A percentile compares a stretch with the other conserved stretches of the same genome.
Evolutionary conservation across 164 flowering plant species (phyloP).

Genomic region (Brasenia schreberi): DNA sequence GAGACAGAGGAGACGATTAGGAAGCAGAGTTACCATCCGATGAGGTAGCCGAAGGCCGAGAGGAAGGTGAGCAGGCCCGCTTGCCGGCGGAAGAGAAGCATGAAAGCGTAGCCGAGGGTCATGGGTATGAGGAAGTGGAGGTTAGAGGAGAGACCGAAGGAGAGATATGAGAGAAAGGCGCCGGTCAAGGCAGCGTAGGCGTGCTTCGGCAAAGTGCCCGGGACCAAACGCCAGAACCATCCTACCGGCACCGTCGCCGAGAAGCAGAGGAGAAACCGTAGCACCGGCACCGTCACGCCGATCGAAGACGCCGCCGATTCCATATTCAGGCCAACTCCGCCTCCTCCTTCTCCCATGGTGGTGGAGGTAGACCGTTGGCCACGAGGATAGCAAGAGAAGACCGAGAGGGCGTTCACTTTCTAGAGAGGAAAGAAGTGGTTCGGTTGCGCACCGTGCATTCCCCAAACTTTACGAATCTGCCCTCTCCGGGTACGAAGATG

Average conservation of each 20-base stretch:
- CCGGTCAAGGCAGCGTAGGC: slow-evolving; percentile 57
- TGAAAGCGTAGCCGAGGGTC: slow-evolving; percentile 62
- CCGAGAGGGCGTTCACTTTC: too few relatives aligned
- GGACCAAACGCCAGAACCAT: slow-evolving; percentile 55
- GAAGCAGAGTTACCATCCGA: slow-evolving; percentile 56
- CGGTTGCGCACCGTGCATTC: too few relatives aligned
- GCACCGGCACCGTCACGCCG: slow-evolving; percentile 68
- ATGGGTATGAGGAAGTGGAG: slow-evolving; percentile 88
- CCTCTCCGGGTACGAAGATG: too few relatives aligned
- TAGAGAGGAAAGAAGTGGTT: too few relatives aligned
- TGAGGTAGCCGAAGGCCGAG: slow-evolving; percentile 74
- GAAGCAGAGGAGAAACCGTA: slow-evolving; percentile 80
- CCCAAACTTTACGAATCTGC: too few relatives aligned
- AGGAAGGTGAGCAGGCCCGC: slow-evolving; percentile 81
- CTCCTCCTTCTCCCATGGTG: background rate
- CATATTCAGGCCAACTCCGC: slow-evolving; percentile 20
- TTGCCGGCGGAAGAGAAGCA: slow-evolving; percentile 47
- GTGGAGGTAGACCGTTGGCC: background rate
- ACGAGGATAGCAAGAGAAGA: too few relatives aligned
- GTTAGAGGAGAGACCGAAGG: slow-evolving; percentile 86
- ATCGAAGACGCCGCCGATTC: slow-evolving; percentile 57
- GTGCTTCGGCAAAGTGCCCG: slow-evolving; percentile 49
- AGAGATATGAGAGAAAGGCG: slow-evolving; percentile 59
- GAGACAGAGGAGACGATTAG: background rate
- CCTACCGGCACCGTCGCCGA: slow-evolving; percentile 78